Evolutionary conservation across 495 filamentous ascomycete genomes (phyloP), one percentile per base, ranked within the genome.

Genomic region (Evansstolkia leycettana): DNA sequence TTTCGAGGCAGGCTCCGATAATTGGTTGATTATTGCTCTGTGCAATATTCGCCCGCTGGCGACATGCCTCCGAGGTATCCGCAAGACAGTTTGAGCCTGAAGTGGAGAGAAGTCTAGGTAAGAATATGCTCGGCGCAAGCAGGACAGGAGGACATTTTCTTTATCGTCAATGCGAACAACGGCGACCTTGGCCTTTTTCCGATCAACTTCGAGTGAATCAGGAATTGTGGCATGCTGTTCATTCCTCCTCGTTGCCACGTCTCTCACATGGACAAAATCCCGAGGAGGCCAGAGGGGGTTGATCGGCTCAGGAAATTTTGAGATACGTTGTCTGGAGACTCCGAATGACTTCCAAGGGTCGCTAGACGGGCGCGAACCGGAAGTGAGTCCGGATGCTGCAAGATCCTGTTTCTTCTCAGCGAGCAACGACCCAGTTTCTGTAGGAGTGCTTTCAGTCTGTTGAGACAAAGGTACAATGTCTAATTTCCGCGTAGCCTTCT

Each of bases 281-380:
- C 58, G 62, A 34, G 75, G 75, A 18, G 84, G 84, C 84, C 84
- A 90, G 28, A 77, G 60, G 10, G 80, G 67, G 19, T 77, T 58
- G 25, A 70, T 45, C 17, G 73, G 62, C 7, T 79, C 79, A 0
- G 78, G 70, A 31, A 73, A 64, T 42, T 73, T 81, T 1, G 70
- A 43, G 40, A 47, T 43, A 12, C 41, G 41, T 17, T 41, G 60
- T 51, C 39, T 54, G 28, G 43, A 64, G 34, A 45, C 40, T 1
- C 28, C 31, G 17, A 46, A 33, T 6, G 47, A 17, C 26, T 17
- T 40, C 15, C 37, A 20, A n/a, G 20, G 36, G 27, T 18, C 9
- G 14, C 14, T 12, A 6, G 20, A 50, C 35, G 27, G 50, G 38
- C 20, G 58, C 54, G 42, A 60, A 13, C 19, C 39, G 37, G 27